phyloP scores from a whole-genome alignment of 2,329 filamentous ascomycete species.

The Lasiodiplodia hormozganensis region DNA sequence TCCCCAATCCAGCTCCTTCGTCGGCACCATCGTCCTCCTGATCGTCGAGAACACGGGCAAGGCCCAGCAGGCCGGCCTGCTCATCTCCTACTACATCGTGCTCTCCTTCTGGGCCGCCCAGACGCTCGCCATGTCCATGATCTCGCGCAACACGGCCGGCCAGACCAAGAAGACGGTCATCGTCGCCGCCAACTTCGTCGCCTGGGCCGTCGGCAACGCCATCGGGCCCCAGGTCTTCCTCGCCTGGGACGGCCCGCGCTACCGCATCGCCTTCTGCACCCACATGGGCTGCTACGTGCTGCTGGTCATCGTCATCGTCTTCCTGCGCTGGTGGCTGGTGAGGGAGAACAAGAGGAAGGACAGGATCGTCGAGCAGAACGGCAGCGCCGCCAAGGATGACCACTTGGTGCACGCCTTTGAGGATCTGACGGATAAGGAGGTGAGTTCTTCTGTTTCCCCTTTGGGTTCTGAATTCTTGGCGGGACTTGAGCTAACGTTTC shows the following conservation, averaged over 20 bases:
- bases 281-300: conserved; percentile 73
- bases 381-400: conserved; percentile 49
- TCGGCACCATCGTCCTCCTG: conserved; percentile 76
- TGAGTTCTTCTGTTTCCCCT: not conserved
- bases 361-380: conserved; percentile 51
- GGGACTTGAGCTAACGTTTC: not conserved
- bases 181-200: conserved; percentile 73
- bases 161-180: conserved; percentile 76
- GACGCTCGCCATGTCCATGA: conserved; percentile 70
- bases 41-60: conserved; percentile 66
- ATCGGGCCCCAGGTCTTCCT: conserved; percentile 73
- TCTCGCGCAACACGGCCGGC: conserved; percentile 73
- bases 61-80: conserved; percentile 68
- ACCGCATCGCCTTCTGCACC: conserved; percentile 73
- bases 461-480: not conserved
- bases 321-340: conserved; percentile 64
- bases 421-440: conserved; percentile 66
- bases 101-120: conserved; percentile 80
- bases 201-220: conserved; percentile 73
- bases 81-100: conserved; percentile 78
- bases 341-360: conserved; percentile 67
- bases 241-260: conserved; percentile 65
- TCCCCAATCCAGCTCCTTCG: conserved; percentile 56
- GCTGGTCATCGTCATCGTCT: conserved; percentile 64
- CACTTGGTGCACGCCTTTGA: conserved; percentile 64